These are phyloP conservation scores for Oxyria digyna DNA, from an alignment of 148 eudicot species.

Conservation along the genomic window DNA sequence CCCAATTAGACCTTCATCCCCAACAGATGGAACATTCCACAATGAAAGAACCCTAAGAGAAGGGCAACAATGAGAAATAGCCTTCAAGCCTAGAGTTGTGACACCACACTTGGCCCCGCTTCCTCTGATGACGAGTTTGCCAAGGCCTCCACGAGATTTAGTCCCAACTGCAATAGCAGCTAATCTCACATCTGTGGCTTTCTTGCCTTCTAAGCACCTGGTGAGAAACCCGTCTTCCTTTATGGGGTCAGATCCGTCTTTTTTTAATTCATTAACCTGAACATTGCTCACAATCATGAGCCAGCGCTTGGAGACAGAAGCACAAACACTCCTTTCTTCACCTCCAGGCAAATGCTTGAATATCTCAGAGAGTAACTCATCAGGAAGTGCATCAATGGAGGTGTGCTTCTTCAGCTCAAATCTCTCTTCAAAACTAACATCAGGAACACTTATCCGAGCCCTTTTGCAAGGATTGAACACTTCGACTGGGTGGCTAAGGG, in stretches of 20 bases:
- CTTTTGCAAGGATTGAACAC: slow-evolving; percentile 60
- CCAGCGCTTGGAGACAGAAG: slow-evolving; percentile 78
- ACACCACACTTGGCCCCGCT: slow-evolving; percentile 33
- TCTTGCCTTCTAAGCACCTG: slow-evolving; percentile 74
- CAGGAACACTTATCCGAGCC: slow-evolving; percentile 52
- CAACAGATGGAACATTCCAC: slow-evolving; percentile 57
- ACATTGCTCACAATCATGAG: slow-evolving; percentile 59
- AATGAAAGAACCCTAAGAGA: slow-evolving; percentile 51
- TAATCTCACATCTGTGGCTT: slow-evolving; percentile 85
- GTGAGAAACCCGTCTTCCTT: slow-evolving; percentile 55
- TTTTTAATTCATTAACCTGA: slow-evolving; percentile 25
- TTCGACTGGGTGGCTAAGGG: slow-evolving; percentile 55
- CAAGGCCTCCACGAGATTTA: slow-evolving; percentile 54
- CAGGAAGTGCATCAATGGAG: slow-evolving; percentile 72
- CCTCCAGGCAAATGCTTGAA: slow-evolving; percentile 60
- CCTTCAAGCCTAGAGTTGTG: slow-evolving; percentile 61
- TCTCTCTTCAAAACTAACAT: slow-evolving; percentile 19
- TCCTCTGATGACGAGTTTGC: slow-evolving; percentile 68
- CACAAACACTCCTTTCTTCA: slow-evolving; percentile 59
- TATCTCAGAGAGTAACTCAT: slow-evolving; percentile 80
- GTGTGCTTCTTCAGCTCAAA: slow-evolving; percentile 26
- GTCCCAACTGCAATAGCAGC: slow-evolving; percentile 83
- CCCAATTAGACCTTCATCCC: slow-evolving; percentile 72
- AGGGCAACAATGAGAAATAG: slow-evolving; percentile 72
- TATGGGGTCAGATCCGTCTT: slow-evolving; percentile 11